Percentiles rank a stretch among this genome's conserved stretches.
Conservation (phyloP, 306 rosid species). For the Fagus crenata region DNA sequence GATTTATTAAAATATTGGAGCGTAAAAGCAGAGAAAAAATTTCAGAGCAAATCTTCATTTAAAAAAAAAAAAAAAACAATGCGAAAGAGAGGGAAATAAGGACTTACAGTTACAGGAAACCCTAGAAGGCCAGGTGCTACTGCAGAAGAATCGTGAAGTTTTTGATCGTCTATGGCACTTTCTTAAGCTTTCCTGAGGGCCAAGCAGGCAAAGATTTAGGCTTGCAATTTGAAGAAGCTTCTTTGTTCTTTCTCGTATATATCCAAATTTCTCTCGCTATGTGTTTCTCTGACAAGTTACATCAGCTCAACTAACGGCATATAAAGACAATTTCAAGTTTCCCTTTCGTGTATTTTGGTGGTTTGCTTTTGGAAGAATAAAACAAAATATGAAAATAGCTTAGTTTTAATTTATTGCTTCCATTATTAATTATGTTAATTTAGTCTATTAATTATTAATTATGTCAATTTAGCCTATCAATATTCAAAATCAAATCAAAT, state of each 20-base stretch:
- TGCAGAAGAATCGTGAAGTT: constrained; percentile 5
- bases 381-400: no score
- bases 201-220: neutral
- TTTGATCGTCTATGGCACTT: neutral
- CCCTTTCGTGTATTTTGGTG: neutral
- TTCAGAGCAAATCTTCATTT: neutral
- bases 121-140: constrained; percentile 14
- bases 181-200: constrained; percentile 2
- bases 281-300: neutral
- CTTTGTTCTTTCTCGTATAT: neutral
- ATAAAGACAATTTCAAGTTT: neutral
- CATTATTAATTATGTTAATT: no score
- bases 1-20: neutral
- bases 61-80: neutral
- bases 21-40: no score
- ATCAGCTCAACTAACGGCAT: neutral
- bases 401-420: no score
- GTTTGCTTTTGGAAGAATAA: no score
- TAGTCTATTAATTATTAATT: no score
- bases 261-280: neutral
- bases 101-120: constrained; percentile 29
- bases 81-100: neutral
- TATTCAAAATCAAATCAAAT: no score
- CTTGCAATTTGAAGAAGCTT: neutral
- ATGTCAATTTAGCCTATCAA: no score